Percentiles rank a stretch among this genome's conserved stretches.
phyloP scores from a whole-genome alignment of 331 rosid species.

The Acacia concinna region DNA sequence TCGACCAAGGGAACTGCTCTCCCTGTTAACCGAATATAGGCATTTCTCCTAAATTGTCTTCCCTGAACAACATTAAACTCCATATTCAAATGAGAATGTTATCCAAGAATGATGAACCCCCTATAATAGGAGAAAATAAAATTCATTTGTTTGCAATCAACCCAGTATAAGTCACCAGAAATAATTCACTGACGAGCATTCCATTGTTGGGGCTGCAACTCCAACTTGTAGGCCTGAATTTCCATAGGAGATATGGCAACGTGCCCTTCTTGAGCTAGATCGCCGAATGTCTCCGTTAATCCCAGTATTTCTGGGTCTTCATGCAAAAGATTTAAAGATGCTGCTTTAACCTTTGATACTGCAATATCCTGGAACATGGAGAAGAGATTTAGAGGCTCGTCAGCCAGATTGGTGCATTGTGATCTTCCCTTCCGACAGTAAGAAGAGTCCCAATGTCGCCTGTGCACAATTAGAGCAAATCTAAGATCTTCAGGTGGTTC shows the following conservation, averaged over 20 bases:
- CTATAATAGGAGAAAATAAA: slow-evolving; percentile 22
- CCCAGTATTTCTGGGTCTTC: slow-evolving; percentile 85
- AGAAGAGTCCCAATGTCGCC: slow-evolving; percentile 82
- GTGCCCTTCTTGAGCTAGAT: slow-evolving; percentile 66
- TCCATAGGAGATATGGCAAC: slow-evolving; percentile 87
- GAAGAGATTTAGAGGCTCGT: slow-evolving; percentile 67
- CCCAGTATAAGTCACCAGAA: slow-evolving; percentile 29
- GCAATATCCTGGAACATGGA: slow-evolving; percentile 62
- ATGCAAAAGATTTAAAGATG: slow-evolving; percentile 85
- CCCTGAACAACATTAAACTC: slow-evolving; percentile 36
- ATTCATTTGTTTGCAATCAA: slow-evolving; percentile 2
- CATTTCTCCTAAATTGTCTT: slow-evolving; percentile 12
- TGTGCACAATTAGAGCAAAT: slow-evolving; percentile 67
- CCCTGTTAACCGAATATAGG: slow-evolving; percentile 2
- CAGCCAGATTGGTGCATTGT: slow-evolving; percentile 60
- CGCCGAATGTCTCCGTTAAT: slow-evolving; percentile 57
- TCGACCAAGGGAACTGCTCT: slow-evolving; percentile 17
- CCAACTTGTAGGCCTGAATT: slow-evolving; percentile 87
- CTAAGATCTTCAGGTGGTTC: slow-evolving; percentile 54
- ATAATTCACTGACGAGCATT: slow-evolving; percentile 4
- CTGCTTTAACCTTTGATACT: slow-evolving; percentile 55
- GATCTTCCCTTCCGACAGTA: slow-evolving; percentile 85
- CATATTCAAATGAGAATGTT: slow-evolving; percentile 14
- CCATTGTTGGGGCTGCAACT: slow-evolving; percentile 51
- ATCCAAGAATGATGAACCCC: slow-evolving; percentile 24